phyloP scores from a whole-genome alignment of 345 rosid genomes.

The Citrus sp. region DNA sequence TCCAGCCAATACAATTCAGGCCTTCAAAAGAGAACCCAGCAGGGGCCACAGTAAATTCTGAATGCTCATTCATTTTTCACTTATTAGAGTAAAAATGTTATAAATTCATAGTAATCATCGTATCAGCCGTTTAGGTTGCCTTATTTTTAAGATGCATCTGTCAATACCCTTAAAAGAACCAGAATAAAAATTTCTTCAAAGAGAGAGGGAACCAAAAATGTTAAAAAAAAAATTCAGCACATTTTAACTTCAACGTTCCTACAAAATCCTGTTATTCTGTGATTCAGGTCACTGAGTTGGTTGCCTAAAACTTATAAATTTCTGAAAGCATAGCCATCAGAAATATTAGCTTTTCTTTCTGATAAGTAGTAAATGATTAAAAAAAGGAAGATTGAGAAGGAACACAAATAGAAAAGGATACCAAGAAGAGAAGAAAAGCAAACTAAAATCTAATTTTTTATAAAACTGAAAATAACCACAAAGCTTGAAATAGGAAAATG shows the following conservation, averaged over 20 bases:
- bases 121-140: background rate
- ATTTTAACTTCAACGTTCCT: background rate
- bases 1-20: too few species aligned
- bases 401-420: background rate
- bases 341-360: background rate
- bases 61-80: too few species aligned
- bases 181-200: background rate
- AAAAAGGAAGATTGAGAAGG: background rate
- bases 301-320: background rate
- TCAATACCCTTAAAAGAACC: background rate
- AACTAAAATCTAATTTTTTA: background rate
- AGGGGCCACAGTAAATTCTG: too few species aligned
- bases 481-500: background rate
- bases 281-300: background rate
- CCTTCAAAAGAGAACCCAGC: too few species aligned
- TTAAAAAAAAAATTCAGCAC: background rate
- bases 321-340: background rate
- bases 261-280: background rate
- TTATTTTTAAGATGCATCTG: background rate
- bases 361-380: background rate
- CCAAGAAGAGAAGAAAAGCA: background rate
- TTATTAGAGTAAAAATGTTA: background rate
- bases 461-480: background rate
- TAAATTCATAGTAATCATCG: background rate
- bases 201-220: background rate